Conservation (phyloP, 2,329 filamentous ascomycete species). For the Alternaria sp. region DNA sequence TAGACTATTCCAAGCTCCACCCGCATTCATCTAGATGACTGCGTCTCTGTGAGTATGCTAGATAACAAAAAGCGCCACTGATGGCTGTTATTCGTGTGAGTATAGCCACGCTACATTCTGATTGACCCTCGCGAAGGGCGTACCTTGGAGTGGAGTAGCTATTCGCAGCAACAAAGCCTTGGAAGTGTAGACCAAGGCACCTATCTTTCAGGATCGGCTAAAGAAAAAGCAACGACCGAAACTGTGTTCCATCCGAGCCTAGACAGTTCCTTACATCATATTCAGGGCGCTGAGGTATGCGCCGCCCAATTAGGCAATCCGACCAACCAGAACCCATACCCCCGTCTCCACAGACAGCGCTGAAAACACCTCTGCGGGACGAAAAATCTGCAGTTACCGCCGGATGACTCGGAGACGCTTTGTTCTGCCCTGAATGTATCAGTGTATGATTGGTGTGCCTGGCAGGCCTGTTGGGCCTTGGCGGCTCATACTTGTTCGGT, state of each 20-base stretch:
- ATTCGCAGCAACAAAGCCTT: neutral
- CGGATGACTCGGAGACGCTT: neutral
- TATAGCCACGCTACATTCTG: neutral
- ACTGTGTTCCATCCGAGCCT: neutral
- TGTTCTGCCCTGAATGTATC: conserved; percentile 11
- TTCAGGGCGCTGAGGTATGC: conserved; percentile 1
- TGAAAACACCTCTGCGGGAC: conserved; percentile 1
- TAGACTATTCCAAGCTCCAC: neutral
- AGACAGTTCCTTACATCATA: conserved; percentile 1
- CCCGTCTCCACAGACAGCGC: neutral
- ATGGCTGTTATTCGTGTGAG: neutral
- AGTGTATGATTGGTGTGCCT: neutral
- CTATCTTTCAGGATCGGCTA: neutral
- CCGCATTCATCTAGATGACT: neutral
- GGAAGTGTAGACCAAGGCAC: neutral
- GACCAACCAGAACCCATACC: conserved; percentile 5
- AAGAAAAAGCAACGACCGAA: neutral
- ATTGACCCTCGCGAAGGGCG: neutral
- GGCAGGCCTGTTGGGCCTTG: neutral
- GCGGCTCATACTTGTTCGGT: neutral
- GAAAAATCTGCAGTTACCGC: conserved; percentile 7
- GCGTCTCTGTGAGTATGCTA: neutral
- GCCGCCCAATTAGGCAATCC: conserved; percentile 5
- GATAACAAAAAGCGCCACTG: neutral
- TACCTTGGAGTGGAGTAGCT: neutral